phyloP scores from a whole-genome alignment of 2,329 filamentous ascomycete species.

The Zasmidium angulare region DNA sequence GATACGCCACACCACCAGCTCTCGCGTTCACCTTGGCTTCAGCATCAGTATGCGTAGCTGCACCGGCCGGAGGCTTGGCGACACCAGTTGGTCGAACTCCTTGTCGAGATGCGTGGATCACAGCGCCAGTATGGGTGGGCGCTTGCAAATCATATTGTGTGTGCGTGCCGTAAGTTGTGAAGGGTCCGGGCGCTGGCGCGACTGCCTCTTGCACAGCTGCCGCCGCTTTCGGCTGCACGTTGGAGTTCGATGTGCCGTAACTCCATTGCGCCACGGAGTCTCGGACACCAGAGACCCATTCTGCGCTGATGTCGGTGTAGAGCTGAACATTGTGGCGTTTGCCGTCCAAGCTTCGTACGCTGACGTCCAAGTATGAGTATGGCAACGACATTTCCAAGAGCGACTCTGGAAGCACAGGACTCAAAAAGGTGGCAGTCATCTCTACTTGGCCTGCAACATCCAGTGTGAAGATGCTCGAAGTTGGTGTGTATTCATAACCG shows the following conservation, averaged over 20 bases:
- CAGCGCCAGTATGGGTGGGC: not conserved
- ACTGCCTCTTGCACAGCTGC: not conserved
- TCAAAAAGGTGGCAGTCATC: conserved; percentile 68
- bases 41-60: not conserved
- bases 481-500: conserved; percentile 68
- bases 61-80: not conserved
- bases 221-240: not conserved
- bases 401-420: conserved; percentile 67
- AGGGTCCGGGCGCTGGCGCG: not conserved
- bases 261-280: conserved; percentile 47
- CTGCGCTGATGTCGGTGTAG: conserved; percentile 71
- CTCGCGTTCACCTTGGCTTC: not conserved
- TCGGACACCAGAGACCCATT: conserved; percentile 67
- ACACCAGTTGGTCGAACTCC: not conserved
- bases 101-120: not conserved
- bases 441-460: conserved; percentile 19
- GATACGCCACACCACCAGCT: conserved; percentile 26
- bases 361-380: conserved; percentile 68
- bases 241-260: not conserved
- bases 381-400: conserved; percentile 65
- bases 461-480: conserved; percentile 64
- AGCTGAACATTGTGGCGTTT: conserved; percentile 63
- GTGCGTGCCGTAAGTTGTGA: not conserved
- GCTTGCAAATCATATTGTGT: not conserved
- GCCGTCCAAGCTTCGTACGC: conserved; percentile 63